Percentiles rank a stretch among this genome's conserved stretches.
These are phyloP conservation scores for Aspergillus leporis DNA, from an alignment of 495 filamentous ascomycete genomes.

Conservation along the genomic window DNA sequence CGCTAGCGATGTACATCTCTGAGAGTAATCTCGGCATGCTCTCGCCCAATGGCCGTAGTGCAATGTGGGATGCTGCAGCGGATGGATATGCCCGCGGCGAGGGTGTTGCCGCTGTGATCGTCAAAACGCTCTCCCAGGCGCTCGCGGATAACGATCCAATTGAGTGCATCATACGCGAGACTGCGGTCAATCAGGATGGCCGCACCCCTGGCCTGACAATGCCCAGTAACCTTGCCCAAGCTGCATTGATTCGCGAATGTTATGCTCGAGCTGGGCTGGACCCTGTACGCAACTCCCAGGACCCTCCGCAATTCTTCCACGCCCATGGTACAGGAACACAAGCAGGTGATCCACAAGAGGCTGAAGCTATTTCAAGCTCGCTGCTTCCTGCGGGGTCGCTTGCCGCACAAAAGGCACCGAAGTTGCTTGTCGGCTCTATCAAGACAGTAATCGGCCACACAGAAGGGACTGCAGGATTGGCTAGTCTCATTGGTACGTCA, in stretches of 20 bases:
- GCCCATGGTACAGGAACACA: conserved; percentile 42
- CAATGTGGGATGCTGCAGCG: conserved; percentile 34
- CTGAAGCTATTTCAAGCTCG: conserved; percentile 20
- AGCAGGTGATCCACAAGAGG: conserved; percentile 36
- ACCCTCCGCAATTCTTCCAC: conserved; percentile 36
- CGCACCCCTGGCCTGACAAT: conserved; percentile 11
- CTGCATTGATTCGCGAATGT: conserved; percentile 25
- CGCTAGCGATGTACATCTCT: conserved; percentile 9
- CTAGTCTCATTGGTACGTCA: conserved; percentile 30
- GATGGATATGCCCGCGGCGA: background rate
- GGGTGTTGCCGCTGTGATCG: background rate
- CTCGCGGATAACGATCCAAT: background rate
- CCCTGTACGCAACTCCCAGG: conserved; percentile 3
- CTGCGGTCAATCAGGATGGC: conserved; percentile 9
- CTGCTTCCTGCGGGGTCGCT: conserved; percentile 7
- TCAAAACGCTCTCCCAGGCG: background rate
- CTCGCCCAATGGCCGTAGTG: conserved; percentile 22
- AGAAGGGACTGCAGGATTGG: conserved; percentile 39
- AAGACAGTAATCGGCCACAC: conserved; percentile 61
- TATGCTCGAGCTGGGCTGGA: conserved; percentile 35
- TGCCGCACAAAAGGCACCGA: background rate
- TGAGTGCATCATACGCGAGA: conserved; percentile 18
- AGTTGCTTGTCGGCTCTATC: conserved; percentile 49
- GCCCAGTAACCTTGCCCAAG: conserved; percentile 31
- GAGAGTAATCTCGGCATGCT: conserved; percentile 24